Conservation (phyloP, 768 basidiomycete species). For the Leccinum olivaceopallidum region DNA sequence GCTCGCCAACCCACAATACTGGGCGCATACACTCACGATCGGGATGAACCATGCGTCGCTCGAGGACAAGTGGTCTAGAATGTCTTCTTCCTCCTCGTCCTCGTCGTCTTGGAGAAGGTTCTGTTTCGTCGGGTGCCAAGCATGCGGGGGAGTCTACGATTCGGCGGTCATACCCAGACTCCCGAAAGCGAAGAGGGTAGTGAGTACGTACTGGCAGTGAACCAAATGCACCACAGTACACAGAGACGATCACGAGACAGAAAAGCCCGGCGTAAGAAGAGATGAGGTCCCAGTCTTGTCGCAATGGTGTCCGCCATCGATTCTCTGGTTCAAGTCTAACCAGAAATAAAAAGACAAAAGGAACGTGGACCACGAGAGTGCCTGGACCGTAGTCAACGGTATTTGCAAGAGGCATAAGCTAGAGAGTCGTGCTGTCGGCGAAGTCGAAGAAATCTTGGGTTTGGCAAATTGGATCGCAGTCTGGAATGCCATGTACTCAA, state of each 20-base stretch:
- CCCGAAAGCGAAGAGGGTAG: neutral
- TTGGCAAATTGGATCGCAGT: neutral
- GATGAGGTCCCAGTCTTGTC: slow-evolving; percentile 55
- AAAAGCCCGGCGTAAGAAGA: slow-evolving; percentile 71
- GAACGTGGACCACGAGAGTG: neutral
- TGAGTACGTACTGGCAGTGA: slow-evolving; percentile 61
- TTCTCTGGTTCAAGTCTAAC: neutral
- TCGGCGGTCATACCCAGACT: neutral
- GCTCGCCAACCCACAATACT: neutral
- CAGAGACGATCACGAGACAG: slow-evolving; percentile 57
- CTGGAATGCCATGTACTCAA: neutral
- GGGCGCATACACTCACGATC: slow-evolving; percentile 47
- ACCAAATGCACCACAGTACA: slow-evolving; percentile 69
- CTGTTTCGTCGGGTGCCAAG: neutral
- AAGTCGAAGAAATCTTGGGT: neutral
- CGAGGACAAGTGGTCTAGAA: slow-evolving; percentile 60
- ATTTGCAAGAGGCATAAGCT: neutral
- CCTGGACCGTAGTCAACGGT: neutral
- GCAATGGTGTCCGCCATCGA: slow-evolving; percentile 12
- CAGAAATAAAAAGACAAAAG: neutral
- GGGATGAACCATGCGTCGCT: slow-evolving; percentile 79
- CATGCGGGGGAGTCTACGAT: slow-evolving; percentile 10
- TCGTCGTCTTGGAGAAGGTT: slow-evolving; percentile 43
- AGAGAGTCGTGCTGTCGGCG: neutral
- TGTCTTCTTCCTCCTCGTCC: slow-evolving; percentile 52